Percentiles rank a stretch among this genome's conserved stretches.
Conservation (phyloP, 164 flowering plant genomes). For the Umbilicus rupestris region DNA sequence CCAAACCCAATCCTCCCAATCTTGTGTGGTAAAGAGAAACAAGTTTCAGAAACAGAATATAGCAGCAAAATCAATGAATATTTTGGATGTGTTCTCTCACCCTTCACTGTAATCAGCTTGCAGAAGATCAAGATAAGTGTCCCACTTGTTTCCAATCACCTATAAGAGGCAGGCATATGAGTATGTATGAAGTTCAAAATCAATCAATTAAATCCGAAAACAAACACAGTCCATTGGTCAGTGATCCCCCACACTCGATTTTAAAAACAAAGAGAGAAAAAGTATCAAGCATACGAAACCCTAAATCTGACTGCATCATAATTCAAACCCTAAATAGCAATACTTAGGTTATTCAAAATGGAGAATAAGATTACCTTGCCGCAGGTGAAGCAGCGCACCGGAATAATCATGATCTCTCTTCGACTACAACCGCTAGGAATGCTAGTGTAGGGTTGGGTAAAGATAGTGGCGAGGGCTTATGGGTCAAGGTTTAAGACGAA, state of each 20-base stretch:
- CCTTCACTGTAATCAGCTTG: constrained; percentile 85
- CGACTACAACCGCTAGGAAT: constrained; percentile 23
- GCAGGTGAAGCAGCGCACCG: constrained; percentile 86
- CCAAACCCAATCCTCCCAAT: too few relatives aligned
- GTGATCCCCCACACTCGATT: too few relatives aligned
- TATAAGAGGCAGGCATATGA: constrained; percentile 9
- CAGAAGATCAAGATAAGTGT: constrained; percentile 74
- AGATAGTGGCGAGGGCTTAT: too few relatives aligned
- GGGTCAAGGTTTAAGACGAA: too few relatives aligned
- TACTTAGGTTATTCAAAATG: background rate
- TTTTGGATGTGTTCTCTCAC: constrained; percentile 20
- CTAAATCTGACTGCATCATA: too few relatives aligned
- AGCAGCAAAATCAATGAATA: too few relatives aligned
- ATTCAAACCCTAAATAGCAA: background rate
- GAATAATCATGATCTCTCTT: constrained; percentile 55
- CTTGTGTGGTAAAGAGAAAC: too few relatives aligned
- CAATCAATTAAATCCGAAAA: background rate
- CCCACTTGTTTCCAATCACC: constrained; percentile 94
- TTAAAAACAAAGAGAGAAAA: background rate
- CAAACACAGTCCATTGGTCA: background rate
- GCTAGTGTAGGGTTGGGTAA: too few relatives aligned
- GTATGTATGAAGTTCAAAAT: background rate
- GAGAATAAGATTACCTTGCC: constrained; percentile 45
- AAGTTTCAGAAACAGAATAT: too few relatives aligned
- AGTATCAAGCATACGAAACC: background rate